A percentile compares a stretch with the other conserved stretches of the same genome.
phyloP scores from a whole-genome alignment of 2,329 filamentous ascomycete genomes.

The Cytospora schulzeri region DNA sequence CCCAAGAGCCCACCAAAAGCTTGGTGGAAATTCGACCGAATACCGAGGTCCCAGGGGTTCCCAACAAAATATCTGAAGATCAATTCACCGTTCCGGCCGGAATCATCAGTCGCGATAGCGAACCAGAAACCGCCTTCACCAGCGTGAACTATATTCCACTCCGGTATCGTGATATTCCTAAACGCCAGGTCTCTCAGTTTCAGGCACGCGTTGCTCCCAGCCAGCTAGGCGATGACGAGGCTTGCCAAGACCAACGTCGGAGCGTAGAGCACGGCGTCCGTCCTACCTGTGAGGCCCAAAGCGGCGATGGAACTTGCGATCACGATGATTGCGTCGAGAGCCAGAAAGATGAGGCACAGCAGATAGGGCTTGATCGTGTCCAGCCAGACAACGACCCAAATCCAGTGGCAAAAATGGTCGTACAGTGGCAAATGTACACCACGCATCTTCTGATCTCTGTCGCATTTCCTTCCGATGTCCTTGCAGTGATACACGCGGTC shows the following conservation, averaged over 20 bases:
- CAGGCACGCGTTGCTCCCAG: conserved; percentile 3
- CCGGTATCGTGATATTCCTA: conserved; percentile 20
- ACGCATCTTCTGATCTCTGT: conserved; percentile 1
- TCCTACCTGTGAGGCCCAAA: neutral
- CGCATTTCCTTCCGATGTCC: neutral
- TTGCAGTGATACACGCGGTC: conserved; percentile 26
- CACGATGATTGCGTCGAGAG: conserved; percentile 17
- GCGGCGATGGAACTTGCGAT: conserved; percentile 14
- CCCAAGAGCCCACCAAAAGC: conserved; percentile 21
- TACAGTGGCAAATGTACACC: conserved; percentile 17
- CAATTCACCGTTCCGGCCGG: neutral
- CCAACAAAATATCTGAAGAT: neutral
- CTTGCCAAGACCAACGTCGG: conserved; percentile 12
- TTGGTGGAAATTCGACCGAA: conserved; percentile 19
- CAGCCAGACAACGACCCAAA: conserved; percentile 19
- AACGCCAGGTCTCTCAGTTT: conserved; percentile 14
- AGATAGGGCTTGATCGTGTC: conserved; percentile 23
- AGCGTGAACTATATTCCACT: neutral
- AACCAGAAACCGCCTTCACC: conserved; percentile 19
- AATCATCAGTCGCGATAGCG: conserved; percentile 14
- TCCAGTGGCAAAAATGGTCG: conserved; percentile 23
- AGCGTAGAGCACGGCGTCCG: neutral
- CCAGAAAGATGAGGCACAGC: conserved; percentile 15
- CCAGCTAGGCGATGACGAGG: conserved; percentile 16
- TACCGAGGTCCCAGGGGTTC: conserved; percentile 22